Base-by-base conservation (phyloP, 306 rosid genomes). In the Fagus crenata region DNA sequence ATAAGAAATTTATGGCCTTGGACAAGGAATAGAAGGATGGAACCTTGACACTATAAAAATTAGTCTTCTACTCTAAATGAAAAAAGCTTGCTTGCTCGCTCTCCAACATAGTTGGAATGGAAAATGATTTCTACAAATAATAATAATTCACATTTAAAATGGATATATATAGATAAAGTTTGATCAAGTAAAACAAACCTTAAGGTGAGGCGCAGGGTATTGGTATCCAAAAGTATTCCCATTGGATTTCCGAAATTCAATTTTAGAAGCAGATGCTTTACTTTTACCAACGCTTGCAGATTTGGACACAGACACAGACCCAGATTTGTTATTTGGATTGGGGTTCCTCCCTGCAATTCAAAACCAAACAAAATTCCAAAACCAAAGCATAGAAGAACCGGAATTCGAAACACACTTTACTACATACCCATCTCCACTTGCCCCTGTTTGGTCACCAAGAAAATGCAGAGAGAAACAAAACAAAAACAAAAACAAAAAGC, bases 331-430 rank as follows among this genome's bases (percentile, higher is more conserved):
- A 53, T 69, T 80, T 41, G 73, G 67, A 64, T 78, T 71, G 15
- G 75, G 76, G 49, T 75, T 84, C 76, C 85, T 90, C 74, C 97
- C 99, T 90, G 89, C 76, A 87, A 80, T 42, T 74, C 72, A 37
- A 72, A 67, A 67, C 46, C 74, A 75, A 64, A 75, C 43, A 18
- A 63, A 82, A 73, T 60, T 78, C 42, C 73, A 84, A 78, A 74
- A 59, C 35, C 43, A 33, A 77, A 77, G 9, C 74, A 78, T 13
- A 9, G 40, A 76, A 75, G 56, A 35, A 75, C 7, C 28, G 40
- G 81, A 49, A 59, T 49, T 28, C 12, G 35, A 61, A 73, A 54
- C 13, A 42, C 0, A 64, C 8, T 1, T 31, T 67, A 53, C 35
- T 49, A 32, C 7, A 51, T 22, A 41, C 54, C 3, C 61, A 70